These are phyloP conservation scores for Sarocladium kiliense DNA, from an alignment of 2,329 filamentous ascomycete genomes.

Conservation along the genomic window DNA sequence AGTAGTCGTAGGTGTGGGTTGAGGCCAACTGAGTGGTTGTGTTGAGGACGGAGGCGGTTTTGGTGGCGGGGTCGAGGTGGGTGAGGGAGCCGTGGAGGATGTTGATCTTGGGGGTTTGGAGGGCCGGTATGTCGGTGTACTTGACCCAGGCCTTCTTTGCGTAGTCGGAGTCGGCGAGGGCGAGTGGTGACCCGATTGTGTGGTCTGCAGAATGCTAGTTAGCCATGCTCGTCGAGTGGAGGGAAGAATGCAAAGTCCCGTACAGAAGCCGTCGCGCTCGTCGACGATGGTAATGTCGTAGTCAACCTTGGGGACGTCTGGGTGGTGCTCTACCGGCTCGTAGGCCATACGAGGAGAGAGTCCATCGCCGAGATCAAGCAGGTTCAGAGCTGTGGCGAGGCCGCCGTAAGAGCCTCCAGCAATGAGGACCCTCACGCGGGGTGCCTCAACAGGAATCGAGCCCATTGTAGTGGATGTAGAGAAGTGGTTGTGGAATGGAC, in stretches of 20 bases:
- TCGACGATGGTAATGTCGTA: slow-evolving; percentile 71
- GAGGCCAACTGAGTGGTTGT: slow-evolving; percentile 35
- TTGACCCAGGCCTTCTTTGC: slow-evolving; percentile 66
- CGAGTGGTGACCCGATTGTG: slow-evolving; percentile 69
- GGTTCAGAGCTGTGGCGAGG: slow-evolving; percentile 59
- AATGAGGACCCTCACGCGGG: slow-evolving; percentile 46
- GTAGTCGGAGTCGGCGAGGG: slow-evolving; percentile 58
- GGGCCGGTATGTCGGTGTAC: slow-evolving; percentile 60
- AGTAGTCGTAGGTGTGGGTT: slow-evolving; percentile 63
- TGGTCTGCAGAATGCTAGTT: slow-evolving; percentile 50
- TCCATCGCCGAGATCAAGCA: slow-evolving; percentile 60
- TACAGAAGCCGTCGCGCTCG: slow-evolving; percentile 80
- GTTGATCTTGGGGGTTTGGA: slow-evolving; percentile 57
- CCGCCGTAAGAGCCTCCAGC: slow-evolving; percentile 71
- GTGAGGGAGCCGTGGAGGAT: slow-evolving; percentile 62
- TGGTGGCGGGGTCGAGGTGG: slow-evolving; percentile 52
- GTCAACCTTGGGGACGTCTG: slow-evolving; percentile 41
- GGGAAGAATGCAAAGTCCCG: slow-evolving; percentile 22
- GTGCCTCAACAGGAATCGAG: not conserved
- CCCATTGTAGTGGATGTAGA: not conserved
- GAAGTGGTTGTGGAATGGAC: not conserved
- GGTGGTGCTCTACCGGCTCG: slow-evolving; percentile 32
- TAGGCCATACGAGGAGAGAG: slow-evolving; percentile 40
- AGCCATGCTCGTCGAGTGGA: no score
- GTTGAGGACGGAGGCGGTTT: slow-evolving; percentile 53